A percentile compares a stretch with the other conserved stretches of the same genome.
Conservation (phyloP, 805 yeast genomes). For the Candida ficus region DNA sequence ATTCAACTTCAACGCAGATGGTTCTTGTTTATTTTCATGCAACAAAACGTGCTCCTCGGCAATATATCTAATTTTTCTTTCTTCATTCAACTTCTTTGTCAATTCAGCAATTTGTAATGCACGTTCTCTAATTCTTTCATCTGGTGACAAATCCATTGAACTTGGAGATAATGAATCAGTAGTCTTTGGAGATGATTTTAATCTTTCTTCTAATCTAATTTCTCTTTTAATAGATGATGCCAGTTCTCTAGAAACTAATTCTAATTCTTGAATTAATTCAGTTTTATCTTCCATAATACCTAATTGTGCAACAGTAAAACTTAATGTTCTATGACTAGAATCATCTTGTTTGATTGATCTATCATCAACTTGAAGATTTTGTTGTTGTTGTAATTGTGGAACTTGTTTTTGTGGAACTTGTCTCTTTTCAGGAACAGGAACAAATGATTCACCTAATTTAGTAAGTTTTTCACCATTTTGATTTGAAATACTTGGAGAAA, state of each 20-base stretch:
- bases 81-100: conserved; percentile 54
- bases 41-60: conserved; percentile 67
- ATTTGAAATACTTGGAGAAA: neutral
- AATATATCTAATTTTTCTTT: conserved; percentile 58
- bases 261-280: conserved; percentile 56
- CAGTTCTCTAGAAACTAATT: conserved; percentile 63
- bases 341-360: too few relatives aligned
- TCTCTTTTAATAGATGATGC: conserved; percentile 72
- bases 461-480: neutral
- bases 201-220: conserved; percentile 46
- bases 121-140: conserved; percentile 28
- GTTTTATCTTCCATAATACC: conserved; percentile 57
- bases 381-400: too few relatives aligned
- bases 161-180: conserved; percentile 2
- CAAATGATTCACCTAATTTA: conserved; percentile 16
- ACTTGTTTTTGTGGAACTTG: too few relatives aligned
- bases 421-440: conserved; percentile 6
- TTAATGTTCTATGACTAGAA: conserved; percentile 20
- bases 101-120: conserved; percentile 44
- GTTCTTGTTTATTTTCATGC: conserved; percentile 46
- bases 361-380: too few relatives aligned
- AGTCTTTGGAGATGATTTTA: conserved; percentile 16
- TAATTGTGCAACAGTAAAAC: conserved; percentile 54
- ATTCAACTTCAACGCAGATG: conserved; percentile 50
- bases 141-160: neutral